These are phyloP conservation scores for Butyriboletus appendiculatus DNA, from an alignment of 1,284 basidiomycete species.

Conservation along the genomic window DNA sequence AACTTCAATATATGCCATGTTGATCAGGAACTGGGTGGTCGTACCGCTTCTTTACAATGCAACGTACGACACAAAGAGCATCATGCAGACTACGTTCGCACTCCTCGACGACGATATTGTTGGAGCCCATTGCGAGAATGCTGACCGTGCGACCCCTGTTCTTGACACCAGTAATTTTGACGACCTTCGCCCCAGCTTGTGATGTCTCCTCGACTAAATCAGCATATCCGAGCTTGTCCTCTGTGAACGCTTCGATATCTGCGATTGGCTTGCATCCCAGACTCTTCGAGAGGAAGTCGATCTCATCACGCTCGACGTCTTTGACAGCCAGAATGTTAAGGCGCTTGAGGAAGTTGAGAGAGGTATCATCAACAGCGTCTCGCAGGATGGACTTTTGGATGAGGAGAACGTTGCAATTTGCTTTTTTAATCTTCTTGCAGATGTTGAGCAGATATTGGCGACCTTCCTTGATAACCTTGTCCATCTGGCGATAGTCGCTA, in stretches of 20 bases:
- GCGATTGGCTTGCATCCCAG: slow-evolving; percentile 96
- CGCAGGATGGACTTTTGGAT: slow-evolving; percentile 99
- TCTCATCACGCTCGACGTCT: slow-evolving; percentile 98
- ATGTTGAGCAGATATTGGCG: slow-evolving; percentile 97
- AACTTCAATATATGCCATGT: slow-evolving; percentile 6
- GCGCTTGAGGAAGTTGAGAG: slow-evolving; percentile 98
- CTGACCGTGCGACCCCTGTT: slow-evolving; percentile 95
- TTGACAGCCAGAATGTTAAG: slow-evolving; percentile 98
- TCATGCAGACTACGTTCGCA: slow-evolving; percentile 97
- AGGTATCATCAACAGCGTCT: slow-evolving; percentile 97
- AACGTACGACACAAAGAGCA: slow-evolving; percentile 96
- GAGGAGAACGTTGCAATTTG: slow-evolving; percentile 97
- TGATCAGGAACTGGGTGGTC: background rate
- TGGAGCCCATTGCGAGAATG: slow-evolving; percentile 94
- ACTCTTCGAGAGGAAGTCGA: slow-evolving; percentile 96
- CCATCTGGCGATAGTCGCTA: slow-evolving; percentile 99
- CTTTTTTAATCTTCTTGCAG: slow-evolving; percentile 99
- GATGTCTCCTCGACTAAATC: slow-evolving; percentile 94
- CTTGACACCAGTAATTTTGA: slow-evolving; percentile 94
- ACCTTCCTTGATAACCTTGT: slow-evolving; percentile 99
- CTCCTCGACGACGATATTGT: slow-evolving; percentile 95
- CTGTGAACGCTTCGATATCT: slow-evolving; percentile 98
- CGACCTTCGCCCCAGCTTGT: slow-evolving; percentile 87
- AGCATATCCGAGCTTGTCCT: slow-evolving; percentile 97
- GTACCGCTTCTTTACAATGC: slow-evolving; percentile 95